phyloP scores from a whole-genome alignment of 1,139 yeast genomes.

The Pneumocystis oryctolagi region DNA sequence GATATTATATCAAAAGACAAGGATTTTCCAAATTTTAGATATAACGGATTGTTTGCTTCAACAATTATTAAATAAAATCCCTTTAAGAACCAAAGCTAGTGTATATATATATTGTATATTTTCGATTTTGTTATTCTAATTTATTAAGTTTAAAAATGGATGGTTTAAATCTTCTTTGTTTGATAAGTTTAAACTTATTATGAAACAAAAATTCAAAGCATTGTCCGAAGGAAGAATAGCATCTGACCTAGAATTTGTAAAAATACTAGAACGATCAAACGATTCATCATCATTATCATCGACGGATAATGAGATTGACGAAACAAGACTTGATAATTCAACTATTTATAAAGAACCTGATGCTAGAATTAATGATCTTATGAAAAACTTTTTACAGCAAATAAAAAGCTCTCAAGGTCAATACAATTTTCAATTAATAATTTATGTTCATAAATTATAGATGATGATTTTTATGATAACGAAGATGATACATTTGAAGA shows the following conservation, averaged over 20 bases:
- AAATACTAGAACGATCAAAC: constrained; percentile 2
- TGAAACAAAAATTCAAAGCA: constrained; percentile 54
- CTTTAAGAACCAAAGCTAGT: constrained; percentile 23
- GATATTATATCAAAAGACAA: constrained; percentile 43
- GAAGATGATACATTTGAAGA: constrained; percentile 6
- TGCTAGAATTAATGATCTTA: constrained; percentile 2
- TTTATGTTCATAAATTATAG: background rate
- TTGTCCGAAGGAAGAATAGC: constrained; percentile 9
- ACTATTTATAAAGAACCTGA: background rate
- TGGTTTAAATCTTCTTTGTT: constrained; percentile 59
- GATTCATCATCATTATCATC: constrained; percentile 1
- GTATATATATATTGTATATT: constrained; percentile 11
- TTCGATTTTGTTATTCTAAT: constrained; percentile 2
- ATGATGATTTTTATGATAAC: constrained; percentile 4
- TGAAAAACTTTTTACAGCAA: constrained; percentile 3
- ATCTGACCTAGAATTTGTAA: background rate
- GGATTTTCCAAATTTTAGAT: constrained; percentile 73
- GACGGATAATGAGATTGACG: constrained; percentile 3
- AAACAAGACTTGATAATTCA: background rate
- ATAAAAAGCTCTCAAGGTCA: background rate
- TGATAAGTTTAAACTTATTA: constrained; percentile 48
- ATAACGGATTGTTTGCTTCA: constrained; percentile 50
- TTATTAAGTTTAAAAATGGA: constrained; percentile 34
- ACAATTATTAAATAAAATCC: constrained; percentile 32
- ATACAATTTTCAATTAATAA: background rate